These are phyloP conservation scores for Karstenula rhodostoma DNA, from an alignment of 2,329 filamentous ascomycete genomes.

Conservation along the genomic window DNA sequence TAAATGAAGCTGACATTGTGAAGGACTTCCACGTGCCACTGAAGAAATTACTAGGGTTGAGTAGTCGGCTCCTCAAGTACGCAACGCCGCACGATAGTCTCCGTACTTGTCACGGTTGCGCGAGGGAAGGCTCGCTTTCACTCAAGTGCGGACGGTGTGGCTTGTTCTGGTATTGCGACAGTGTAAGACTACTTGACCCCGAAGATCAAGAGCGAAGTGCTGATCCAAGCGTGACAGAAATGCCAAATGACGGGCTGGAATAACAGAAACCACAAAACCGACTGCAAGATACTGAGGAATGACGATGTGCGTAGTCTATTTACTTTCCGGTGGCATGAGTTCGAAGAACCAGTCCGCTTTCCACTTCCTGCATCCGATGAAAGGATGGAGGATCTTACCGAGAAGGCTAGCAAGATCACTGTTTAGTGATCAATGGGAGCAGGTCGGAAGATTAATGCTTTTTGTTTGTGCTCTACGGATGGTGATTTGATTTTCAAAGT, in stretches of 20 bases:
- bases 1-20: not conserved
- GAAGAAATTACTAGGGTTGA: not conserved
- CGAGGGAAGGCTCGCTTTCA: constrained; percentile 9
- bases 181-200: not conserved
- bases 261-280: not conserved
- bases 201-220: not conserved
- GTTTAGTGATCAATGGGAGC: not conserved
- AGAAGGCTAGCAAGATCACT: not conserved
- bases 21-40: not conserved
- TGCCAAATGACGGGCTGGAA: constrained; percentile 6
- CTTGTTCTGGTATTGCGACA: constrained; percentile 22
- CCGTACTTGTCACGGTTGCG: constrained; percentile 21
- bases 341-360: constrained; percentile 1
- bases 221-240: not conserved
- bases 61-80: constrained; percentile 10
- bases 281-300: constrained; percentile 7
- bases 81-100: constrained; percentile 11
- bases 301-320: not conserved
- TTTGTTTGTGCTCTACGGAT: too few relatives aligned
- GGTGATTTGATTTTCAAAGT: too few relatives aligned
- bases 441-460: not conserved
- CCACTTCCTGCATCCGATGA: not conserved
- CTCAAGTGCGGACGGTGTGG: constrained; percentile 18
- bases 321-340: not conserved
- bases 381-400: not conserved